These are phyloP conservation scores for Phymatotrichopsis omnivora DNA, from an alignment of 2,329 filamentous ascomycete genomes.

Conservation along the genomic window DNA sequence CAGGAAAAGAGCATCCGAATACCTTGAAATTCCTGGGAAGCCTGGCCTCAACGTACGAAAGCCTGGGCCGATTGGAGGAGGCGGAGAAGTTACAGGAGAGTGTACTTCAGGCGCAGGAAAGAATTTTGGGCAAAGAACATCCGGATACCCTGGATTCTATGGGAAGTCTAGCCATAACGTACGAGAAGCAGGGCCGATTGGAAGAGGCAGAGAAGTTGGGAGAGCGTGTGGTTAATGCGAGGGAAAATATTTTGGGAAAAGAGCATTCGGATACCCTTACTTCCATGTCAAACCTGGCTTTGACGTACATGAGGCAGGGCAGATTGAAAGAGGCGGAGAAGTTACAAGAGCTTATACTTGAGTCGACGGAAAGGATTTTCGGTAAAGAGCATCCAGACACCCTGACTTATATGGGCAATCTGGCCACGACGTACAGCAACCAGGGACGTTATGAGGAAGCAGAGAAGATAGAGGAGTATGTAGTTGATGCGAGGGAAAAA, in stretches of 20 bases:
- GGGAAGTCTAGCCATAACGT: background rate
- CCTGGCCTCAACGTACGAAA: too few species aligned
- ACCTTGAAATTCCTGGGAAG: too few species aligned
- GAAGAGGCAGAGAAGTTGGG: conserved; percentile 4
- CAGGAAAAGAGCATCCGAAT: too few species aligned
- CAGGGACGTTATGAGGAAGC: conserved; percentile 12
- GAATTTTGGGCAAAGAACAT: conserved; percentile 7
- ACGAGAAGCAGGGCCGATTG: background rate
- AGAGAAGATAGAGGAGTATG: background rate
- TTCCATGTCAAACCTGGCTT: conserved; percentile 22
- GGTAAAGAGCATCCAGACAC: conserved; percentile 10
- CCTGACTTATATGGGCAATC: conserved; percentile 9
- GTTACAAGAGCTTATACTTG: background rate
- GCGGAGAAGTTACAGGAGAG: background rate
- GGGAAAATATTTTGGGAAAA: conserved; percentile 12
- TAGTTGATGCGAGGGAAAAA: background rate
- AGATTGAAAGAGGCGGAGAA: background rate
- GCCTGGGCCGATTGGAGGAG: conserved; percentile 3
- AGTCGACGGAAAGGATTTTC: conserved; percentile 1
- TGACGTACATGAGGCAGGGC: conserved; percentile 3
- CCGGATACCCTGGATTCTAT: conserved; percentile 7
- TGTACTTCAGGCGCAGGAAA: background rate
- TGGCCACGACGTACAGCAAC: background rate
- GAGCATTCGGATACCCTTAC: conserved; percentile 13
- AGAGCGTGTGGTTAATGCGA: background rate